Evolutionary conservation across 108 stramenopile genomes (phyloP).

Genomic region (Nannochloropsis gaditana): DNA sequence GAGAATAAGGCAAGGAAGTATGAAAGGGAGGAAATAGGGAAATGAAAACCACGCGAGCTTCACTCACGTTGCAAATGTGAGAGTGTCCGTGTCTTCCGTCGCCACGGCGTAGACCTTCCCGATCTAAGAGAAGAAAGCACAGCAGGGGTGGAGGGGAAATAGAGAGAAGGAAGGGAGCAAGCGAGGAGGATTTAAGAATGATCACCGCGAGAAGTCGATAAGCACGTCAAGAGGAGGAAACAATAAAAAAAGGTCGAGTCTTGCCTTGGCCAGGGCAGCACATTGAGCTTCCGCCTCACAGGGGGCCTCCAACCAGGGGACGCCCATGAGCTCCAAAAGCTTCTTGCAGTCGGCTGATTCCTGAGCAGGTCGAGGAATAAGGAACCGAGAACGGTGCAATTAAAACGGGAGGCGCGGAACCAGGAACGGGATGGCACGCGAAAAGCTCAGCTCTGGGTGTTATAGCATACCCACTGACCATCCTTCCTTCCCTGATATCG

Average conservation of each 20-base stretch:
- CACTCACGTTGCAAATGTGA: conserved; percentile 74
- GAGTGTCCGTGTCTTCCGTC: conserved; percentile 99
- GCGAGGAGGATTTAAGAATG: not conserved
- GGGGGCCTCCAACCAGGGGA: conserved; percentile 84
- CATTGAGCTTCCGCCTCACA: conserved; percentile 98
- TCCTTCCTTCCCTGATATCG: too few relatives aligned
- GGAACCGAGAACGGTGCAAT: not conserved
- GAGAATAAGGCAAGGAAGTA: not conserved
- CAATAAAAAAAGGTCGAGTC: not conserved
- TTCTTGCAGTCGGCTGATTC: conserved; percentile 60
- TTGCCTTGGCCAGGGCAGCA: conserved; percentile 68
- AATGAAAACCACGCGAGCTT: not conserved
- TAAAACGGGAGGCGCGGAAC: not conserved
- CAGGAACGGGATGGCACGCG: not conserved
- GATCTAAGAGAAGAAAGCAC: not conserved
- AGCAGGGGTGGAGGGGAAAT: not conserved
- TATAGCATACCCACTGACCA: too few relatives aligned
- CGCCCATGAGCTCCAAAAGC: conserved; percentile 89
- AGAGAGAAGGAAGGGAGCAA: not conserved
- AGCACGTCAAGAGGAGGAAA: too few relatives aligned
- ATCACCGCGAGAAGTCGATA: not conserved
- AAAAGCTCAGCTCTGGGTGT: not conserved
- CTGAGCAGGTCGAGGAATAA: not conserved
- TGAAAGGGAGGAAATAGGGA: not conserved
- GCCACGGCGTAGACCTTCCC: conserved; percentile 86